Evolutionary conservation across 2,329 filamentous ascomycete species (phyloP).

Genomic region (Pseudogymnoascus sp.): DNA sequence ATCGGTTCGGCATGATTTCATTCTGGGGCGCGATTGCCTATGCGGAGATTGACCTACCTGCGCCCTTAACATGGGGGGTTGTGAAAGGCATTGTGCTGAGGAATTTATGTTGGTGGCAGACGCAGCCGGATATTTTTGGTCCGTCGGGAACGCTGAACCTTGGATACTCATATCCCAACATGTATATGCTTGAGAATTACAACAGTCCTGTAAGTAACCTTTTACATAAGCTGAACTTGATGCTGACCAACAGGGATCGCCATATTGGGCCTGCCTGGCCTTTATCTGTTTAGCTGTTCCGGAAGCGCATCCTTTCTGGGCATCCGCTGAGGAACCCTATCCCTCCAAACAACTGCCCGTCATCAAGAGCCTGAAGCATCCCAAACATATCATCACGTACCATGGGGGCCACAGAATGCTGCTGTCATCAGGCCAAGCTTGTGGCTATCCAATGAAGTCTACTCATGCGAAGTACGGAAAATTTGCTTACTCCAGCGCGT

Average conservation of each 20-base stretch:
- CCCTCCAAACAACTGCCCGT: constrained; percentile 48
- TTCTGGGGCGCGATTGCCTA: constrained; percentile 77
- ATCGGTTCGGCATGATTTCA: constrained; percentile 78
- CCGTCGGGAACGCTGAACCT: constrained; percentile 53
- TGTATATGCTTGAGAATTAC: constrained; percentile 68
- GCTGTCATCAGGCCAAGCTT: constrained; percentile 70
- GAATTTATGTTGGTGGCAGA: constrained; percentile 74
- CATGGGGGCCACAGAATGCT: constrained; percentile 70
- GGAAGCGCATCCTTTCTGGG: constrained; percentile 67
- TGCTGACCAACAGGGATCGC: constrained; percentile 12
- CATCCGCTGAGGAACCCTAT: constrained; percentile 55
- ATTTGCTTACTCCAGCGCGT: constrained; percentile 70
- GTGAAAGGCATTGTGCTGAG: constrained; percentile 69
- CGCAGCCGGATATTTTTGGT: constrained; percentile 66
- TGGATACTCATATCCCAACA: constrained; percentile 73
- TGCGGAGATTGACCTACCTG: constrained; percentile 64
- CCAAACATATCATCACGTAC: constrained; percentile 65
- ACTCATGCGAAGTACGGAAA: constrained; percentile 76
- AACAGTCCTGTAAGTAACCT: constrained; percentile 61
- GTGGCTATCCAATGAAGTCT: constrained; percentile 73
- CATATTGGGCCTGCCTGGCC: constrained; percentile 71
- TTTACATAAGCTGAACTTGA: neutral
- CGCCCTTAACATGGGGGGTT: constrained; percentile 68
- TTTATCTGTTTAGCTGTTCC: constrained; percentile 69
- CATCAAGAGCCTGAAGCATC: constrained; percentile 56